Evolutionary conservation across 148 eudicot genomes (phyloP).

Genomic region (Spergularia marina): DNA sequence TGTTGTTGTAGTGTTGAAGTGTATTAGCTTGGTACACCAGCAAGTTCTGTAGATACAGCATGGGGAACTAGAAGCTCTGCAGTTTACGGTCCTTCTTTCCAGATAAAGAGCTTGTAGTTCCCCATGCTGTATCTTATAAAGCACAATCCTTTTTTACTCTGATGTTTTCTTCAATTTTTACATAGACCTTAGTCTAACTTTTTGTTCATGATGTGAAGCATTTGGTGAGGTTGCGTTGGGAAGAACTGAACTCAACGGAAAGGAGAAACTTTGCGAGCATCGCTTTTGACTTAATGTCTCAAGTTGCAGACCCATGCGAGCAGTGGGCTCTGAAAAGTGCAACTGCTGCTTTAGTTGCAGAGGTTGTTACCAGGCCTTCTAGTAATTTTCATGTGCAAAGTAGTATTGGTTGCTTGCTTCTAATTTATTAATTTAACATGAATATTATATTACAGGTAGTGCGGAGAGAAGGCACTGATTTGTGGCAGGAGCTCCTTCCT

Average conservation of each 20-base stretch:
- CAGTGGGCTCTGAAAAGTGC: conserved; percentile 97
- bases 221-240: conserved; percentile 94
- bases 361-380: conserved; percentile 39
- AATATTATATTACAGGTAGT: conserved; percentile 56
- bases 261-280: conserved; percentile 68
- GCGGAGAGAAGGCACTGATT: conserved; percentile 78
- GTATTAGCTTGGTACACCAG: neutral
- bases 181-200: conserved; percentile 15
- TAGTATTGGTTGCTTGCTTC: neutral
- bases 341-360: conserved; percentile 92
- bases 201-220: conserved; percentile 48
- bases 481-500: conserved; percentile 85
- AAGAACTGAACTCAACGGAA: conserved; percentile 60
- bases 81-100: neutral
- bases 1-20: too few species aligned
- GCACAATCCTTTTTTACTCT: neutral
- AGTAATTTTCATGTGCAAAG: neutral
- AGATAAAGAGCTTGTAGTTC: neutral
- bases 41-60: neutral
- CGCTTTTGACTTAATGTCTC: conserved; percentile 75
- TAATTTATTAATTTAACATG: neutral
- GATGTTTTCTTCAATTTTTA: neutral
- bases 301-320: conserved; percentile 68
- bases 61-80: too few species aligned
- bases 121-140: neutral